Base-by-base conservation (phyloP, 2,329 filamentous ascomycete species). In the Cyphellophora europaea region DNA sequence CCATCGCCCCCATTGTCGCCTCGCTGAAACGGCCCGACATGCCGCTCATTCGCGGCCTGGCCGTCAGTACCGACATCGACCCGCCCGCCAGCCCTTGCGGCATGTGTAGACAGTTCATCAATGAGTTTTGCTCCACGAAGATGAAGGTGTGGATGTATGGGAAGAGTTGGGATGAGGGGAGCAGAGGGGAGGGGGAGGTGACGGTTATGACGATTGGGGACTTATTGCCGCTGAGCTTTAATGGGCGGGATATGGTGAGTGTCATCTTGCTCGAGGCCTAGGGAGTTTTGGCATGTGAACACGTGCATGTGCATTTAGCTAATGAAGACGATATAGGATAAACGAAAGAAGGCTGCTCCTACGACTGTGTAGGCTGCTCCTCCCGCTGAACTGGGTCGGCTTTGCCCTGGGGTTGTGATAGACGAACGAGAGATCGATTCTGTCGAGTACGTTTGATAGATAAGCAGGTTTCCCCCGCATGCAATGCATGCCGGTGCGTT, bases 111-210 rank as follows among this genome's bases (percentile, higher is more conserved):
- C 42, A 48, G 33, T 50, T 79, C 49, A 86, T 89, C 46, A 77
- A 82, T 31, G 83, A 89, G 61, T 49, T 49, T 27, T 41, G 35
- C 47, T 58, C 69, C 5, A 53, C 77, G n/a, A 62, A 69, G 5
- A 77, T 74, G 39, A 89, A 87, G 0, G 72, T 98, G 37, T 77
- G 94, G 56, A 93, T 96, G 89, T 93, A 93, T 59, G 87, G 93
- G 58, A 81, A 79, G 56, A 72, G 87, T 43, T 80, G 79, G 2
- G 79, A 41, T 87, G 13, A 19, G 11, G 28, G n/a, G 11, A 32
- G 19, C 12, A 25, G n/a, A n/a, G 11, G 12, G 6, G 17, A 37
- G n/a, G 30, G 29, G 8, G 33, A 37, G 21, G 27, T 37, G 10
- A 14, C 29, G 6, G 30, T 18, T 2, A 40, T 45, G 19, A 81